Conservation (phyloP, 129 eudicot genomes). For the Lactuca saligna region DNA sequence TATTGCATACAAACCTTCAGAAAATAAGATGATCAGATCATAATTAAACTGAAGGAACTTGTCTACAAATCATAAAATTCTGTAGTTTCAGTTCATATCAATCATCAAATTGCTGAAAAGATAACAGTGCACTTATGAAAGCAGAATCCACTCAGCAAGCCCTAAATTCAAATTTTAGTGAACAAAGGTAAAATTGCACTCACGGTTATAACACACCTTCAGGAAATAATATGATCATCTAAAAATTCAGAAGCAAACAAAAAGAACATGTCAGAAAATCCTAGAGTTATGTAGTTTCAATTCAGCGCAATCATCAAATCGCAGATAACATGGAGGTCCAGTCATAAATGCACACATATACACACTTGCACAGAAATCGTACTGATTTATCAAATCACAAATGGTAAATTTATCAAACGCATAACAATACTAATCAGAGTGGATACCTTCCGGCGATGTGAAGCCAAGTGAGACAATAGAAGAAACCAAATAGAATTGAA, state of each 20-base stretch:
- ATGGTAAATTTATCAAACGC: background rate
- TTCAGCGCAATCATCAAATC: constrained; percentile 7
- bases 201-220: background rate
- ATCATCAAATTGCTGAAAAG: background rate
- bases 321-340: background rate
- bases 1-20: background rate
- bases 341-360: background rate
- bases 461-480: constrained; percentile 77
- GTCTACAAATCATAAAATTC: background rate
- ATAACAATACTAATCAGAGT: background rate
- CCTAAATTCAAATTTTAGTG: constrained; percentile 7
- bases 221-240: background rate
- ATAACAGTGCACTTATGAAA: background rate
- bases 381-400: background rate
- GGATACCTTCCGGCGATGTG: constrained; percentile 68
- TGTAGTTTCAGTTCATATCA: constrained; percentile 1
- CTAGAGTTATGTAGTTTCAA: background rate
- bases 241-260: background rate
- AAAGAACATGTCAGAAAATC: background rate
- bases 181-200: no score
- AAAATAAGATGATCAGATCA: background rate
- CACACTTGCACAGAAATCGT: background rate
- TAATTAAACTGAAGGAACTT: background rate
- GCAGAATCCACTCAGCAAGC: background rate
- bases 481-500: constrained; percentile 51